phyloP scores from a whole-genome alignment of 1,139 yeast species.

The Geotrichum fermentans region DNA sequence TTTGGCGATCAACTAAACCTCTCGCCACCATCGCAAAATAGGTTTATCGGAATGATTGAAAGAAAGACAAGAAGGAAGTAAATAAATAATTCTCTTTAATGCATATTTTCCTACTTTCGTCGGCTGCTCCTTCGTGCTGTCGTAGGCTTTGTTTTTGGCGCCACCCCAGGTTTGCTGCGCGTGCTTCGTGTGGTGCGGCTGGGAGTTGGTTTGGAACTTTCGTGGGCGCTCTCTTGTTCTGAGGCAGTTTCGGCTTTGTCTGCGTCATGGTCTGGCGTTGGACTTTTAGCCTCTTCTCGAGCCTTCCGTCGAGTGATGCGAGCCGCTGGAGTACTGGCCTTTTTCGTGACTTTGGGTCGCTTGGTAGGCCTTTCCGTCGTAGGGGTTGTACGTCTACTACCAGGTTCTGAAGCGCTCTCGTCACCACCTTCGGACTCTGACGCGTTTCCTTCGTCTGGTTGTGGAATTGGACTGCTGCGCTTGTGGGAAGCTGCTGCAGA shows the following conservation, averaged over 20 bases:
- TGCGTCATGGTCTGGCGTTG: background rate
- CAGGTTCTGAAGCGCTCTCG: background rate
- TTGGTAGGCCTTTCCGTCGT: background rate
- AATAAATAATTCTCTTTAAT: too few relatives aligned
- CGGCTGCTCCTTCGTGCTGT: background rate
- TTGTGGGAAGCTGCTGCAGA: background rate
- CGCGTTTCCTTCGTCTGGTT: too few relatives aligned
- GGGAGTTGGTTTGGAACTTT: background rate
- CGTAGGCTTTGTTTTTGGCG: background rate
- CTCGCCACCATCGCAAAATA: too few relatives aligned
- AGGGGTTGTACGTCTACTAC: background rate
- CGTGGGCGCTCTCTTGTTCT: background rate
- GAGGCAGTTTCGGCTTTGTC: background rate
- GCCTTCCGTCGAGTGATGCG: background rate
- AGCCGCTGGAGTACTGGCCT: background rate
- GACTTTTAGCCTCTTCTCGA: background rate
- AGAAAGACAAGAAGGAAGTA: too few relatives aligned
- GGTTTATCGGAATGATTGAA: too few relatives aligned
- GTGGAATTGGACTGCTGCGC: background rate
- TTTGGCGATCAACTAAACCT: conserved; percentile 60
- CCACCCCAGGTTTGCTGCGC: background rate
- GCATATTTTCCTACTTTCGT: background rate
- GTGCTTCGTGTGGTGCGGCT: background rate
- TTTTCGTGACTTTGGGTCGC: background rate
- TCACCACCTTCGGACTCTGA: background rate